Conservation (phyloP, 2,329 filamentous ascomycete genomes). For the Pyricularia grisea region DNA sequence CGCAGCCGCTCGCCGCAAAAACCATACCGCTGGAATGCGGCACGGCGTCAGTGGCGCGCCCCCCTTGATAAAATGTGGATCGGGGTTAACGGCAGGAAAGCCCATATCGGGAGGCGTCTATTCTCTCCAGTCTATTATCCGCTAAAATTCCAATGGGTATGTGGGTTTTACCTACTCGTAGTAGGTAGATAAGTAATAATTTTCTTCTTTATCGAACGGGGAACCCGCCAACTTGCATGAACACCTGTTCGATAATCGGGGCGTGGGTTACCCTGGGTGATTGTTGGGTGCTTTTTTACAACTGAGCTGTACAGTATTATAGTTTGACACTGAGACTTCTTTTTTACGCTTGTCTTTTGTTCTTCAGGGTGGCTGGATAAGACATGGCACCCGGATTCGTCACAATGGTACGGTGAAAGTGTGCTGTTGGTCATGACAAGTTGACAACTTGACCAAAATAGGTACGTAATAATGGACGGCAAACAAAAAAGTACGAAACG, state of each 20-base stretch:
- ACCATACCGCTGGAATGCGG: background rate
- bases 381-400: background rate
- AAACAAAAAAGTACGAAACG: no score
- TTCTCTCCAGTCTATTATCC: background rate
- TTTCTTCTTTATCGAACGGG: background rate
- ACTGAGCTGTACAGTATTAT: background rate
- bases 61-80: background rate
- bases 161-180: no score
- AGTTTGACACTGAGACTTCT: background rate
- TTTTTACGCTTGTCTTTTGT: background rate
- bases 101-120: background rate
- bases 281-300: background rate
- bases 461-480: no score
- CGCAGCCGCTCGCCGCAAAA: background rate
- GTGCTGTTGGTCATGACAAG: no score
- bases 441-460: background rate
- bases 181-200: background rate
- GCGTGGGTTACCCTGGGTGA: background rate
- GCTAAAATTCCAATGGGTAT: background rate
- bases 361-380: background rate
- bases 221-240: background rate
- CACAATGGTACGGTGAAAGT: background rate
- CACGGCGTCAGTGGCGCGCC: no score
- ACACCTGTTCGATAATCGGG: background rate
- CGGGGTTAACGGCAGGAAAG: background rate